Conservation (phyloP, 2,329 filamentous ascomycete genomes). For the Curvularia sp. region DNA sequence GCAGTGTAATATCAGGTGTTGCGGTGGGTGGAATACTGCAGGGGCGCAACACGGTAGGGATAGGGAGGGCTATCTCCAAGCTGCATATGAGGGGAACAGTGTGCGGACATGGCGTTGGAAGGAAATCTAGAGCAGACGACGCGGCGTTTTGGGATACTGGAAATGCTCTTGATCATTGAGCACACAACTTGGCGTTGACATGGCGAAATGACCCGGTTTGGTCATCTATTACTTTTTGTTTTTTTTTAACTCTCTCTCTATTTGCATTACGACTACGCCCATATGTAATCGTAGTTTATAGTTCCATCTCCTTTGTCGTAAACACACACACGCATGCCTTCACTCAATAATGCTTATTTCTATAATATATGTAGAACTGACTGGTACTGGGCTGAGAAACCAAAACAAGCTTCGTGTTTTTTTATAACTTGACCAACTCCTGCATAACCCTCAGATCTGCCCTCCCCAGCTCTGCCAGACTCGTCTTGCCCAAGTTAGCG, state of each 20-base stretch:
- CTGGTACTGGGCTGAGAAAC: too few species aligned
- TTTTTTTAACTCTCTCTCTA: not conserved
- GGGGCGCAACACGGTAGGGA: constrained; percentile 6
- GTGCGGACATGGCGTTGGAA: constrained; percentile 11
- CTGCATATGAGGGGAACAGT: constrained; percentile 5
- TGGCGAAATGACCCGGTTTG: constrained; percentile 3
- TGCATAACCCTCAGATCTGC: constrained; percentile 41
- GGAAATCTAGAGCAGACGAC: not conserved
- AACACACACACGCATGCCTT: not conserved
- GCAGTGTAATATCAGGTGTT: constrained; percentile 15
- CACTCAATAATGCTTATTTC: constrained; percentile 1
- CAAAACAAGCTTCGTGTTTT: too few species aligned
- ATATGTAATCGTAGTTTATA: constrained; percentile 18
- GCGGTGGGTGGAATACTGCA: not conserved
- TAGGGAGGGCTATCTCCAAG: not conserved
- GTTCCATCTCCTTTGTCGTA: constrained; percentile 9
- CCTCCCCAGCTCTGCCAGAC: constrained; percentile 36
- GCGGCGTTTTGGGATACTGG: constrained; percentile 10
- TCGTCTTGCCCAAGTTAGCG: constrained; percentile 44
- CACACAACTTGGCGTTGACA: constrained; percentile 8
- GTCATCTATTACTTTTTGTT: constrained; percentile 4
- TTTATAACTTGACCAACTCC: constrained; percentile 38
- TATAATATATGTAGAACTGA: not conserved
- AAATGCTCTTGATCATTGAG: constrained; percentile 7
- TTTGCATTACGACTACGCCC: constrained; percentile 6